phyloP scores from a whole-genome alignment of 1,139 yeast genomes.

The Kurtzmaniella quercitrusa region DNA sequence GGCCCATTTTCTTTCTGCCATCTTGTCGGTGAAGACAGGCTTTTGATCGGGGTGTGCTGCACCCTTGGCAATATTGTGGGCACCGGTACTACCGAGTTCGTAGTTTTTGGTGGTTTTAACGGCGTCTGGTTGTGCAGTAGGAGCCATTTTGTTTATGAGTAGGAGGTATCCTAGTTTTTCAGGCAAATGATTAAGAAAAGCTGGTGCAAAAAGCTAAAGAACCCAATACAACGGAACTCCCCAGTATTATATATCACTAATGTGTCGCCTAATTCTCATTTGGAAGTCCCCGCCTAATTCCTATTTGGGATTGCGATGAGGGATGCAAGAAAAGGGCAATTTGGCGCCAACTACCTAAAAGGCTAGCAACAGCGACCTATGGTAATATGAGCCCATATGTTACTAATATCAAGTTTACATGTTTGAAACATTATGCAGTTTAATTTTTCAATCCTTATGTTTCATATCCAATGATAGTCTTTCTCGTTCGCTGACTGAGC shows the following conservation, averaged over 20 bases:
- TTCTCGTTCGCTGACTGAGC: background rate
- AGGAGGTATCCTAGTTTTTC: too few relatives aligned
- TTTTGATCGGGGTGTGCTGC: slow-evolving; percentile 34
- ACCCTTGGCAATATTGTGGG: slow-evolving; percentile 40
- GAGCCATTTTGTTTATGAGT: slow-evolving; percentile 4
- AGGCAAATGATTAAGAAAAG: background rate
- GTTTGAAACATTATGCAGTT: too few relatives aligned
- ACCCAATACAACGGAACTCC: too few relatives aligned
- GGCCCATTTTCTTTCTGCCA: slow-evolving; percentile 50
- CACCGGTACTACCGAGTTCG: slow-evolving; percentile 25
- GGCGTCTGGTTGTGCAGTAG: slow-evolving; percentile 4
- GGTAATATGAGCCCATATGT: too few relatives aligned
- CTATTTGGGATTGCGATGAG: background rate
- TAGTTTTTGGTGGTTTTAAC: slow-evolving; percentile 27
- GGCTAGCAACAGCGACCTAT: background rate
- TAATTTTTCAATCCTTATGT: too few relatives aligned
- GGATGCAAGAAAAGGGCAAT: background rate
- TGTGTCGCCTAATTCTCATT: background rate
- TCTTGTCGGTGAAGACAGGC: slow-evolving; percentile 44
- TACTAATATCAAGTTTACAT: too few relatives aligned
- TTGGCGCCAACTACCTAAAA: background rate
- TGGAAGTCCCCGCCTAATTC: background rate
- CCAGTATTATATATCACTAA: background rate
- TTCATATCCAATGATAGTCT: too few relatives aligned
- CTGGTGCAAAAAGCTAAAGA: too few relatives aligned